phyloP scores from a whole-genome alignment of 108 stramenopile species.

The Cyclotella distinguenda region DNA sequence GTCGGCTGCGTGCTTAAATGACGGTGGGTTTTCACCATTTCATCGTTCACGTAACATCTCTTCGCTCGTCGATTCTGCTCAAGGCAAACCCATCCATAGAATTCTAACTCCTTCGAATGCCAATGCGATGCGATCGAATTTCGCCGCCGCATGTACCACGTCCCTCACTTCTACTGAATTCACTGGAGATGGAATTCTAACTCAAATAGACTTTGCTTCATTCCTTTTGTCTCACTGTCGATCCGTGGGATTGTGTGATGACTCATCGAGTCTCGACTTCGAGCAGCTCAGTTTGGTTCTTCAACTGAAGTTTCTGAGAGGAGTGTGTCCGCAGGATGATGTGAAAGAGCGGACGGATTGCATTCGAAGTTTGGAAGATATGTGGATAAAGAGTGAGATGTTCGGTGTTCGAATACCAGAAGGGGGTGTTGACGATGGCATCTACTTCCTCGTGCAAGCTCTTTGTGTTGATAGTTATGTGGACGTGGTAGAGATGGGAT shows the following conservation, averaged over 20 bases:
- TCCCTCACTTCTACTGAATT: conserved; percentile 9
- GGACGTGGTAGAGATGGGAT: conserved; percentile 20
- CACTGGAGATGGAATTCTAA: conserved; percentile 24
- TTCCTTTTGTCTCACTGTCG: conserved; percentile 15
- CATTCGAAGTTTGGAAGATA: conserved; percentile 20
- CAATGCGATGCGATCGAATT: neutral
- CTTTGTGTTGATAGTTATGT: conserved; percentile 20
- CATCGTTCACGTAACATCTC: neutral
- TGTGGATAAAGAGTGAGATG: conserved; percentile 14
- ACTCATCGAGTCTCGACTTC: conserved; percentile 2
- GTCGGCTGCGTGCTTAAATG: too few species aligned
- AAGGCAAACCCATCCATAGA: neutral
- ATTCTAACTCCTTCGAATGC: neutral
- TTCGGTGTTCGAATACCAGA: conserved; percentile 15
- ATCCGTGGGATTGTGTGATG: conserved; percentile 10
- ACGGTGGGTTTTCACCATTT: too few species aligned
- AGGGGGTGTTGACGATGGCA: neutral
- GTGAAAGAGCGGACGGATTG: conserved; percentile 11
- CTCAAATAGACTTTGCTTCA: conserved; percentile 25
- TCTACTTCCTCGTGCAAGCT: conserved; percentile 1
- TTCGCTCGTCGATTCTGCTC: neutral
- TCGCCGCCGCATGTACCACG: neutral
- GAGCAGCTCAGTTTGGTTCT: conserved; percentile 20
- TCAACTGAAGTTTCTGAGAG: conserved; percentile 25
- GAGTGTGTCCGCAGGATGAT: conserved; percentile 23